A percentile compares a stretch with the other conserved stretches of the same genome.
Evolutionary conservation across 192 early-diverging fungal species (phyloP).

Genomic region (Linnemannia hyalina): DNA sequence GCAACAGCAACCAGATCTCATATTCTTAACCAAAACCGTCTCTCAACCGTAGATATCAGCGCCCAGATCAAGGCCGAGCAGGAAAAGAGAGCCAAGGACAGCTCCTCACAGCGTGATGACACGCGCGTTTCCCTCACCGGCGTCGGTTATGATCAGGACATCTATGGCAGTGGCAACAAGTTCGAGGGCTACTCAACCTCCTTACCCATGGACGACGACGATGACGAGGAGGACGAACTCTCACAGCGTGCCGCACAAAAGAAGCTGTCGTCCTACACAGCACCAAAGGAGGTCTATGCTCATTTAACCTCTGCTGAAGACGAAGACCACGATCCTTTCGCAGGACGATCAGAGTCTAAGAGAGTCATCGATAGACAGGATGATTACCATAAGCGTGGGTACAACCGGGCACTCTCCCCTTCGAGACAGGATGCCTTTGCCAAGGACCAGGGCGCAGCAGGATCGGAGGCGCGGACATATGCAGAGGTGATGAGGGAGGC

Average conservation of each 20-base stretch:
- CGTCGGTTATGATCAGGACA: conserved; percentile 77
- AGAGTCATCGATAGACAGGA: conserved; percentile 87
- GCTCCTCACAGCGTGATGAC: conserved; percentile 52
- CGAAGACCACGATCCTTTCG: conserved; percentile 75
- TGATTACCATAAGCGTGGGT: conserved; percentile 89
- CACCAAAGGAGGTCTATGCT: conserved; percentile 81
- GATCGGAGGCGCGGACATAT: conserved; percentile 75
- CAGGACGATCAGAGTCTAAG: conserved; percentile 65
- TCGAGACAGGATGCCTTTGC: conserved; percentile 84
- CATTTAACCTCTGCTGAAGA: conserved; percentile 71
- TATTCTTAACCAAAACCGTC: not conserved
- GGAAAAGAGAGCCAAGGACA: conserved; percentile 40
- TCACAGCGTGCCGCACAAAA: conserved; percentile 49
- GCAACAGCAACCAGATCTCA: not conserved
- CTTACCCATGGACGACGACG: conserved; percentile 66
- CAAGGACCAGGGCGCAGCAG: conserved; percentile 51
- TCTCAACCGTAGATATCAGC: conserved; percentile 35
- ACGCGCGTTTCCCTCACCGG: conserved; percentile 59
- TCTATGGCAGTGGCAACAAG: conserved; percentile 75
- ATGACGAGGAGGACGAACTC: conserved; percentile 68
- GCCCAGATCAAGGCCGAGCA: conserved; percentile 55
- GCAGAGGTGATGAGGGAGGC: conserved; percentile 88
- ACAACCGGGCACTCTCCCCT: conserved; percentile 84
- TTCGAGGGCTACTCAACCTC: conserved; percentile 80
- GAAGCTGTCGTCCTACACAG: conserved; percentile 81